Evolutionary conservation across 148 eudicot genomes (phyloP), one percentile per base, ranked within the genome.

Genomic region (Amaranthus hypochondriacus): DNA sequence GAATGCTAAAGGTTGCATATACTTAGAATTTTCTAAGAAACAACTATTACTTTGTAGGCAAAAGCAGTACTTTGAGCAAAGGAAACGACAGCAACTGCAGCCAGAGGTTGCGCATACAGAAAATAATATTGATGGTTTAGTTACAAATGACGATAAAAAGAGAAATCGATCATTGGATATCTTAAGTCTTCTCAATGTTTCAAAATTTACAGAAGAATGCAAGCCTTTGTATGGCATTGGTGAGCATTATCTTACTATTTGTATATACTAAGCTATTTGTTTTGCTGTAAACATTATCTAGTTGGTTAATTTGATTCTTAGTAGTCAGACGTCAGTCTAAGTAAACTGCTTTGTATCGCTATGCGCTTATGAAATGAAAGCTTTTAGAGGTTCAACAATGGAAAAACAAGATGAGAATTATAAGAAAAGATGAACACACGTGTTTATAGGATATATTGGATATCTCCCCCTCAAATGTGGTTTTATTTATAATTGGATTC

Each of bases 11-110:
- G 46, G n/a, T 39, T 59, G 69, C 70, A 44, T 58, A 48, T 53
- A 11, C 4, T 60, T 63, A 15, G 28, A 7, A 44, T 71, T 66
- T 47, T 10, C 6, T 66, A 21, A 52, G 58, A 56, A 51, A 60
- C 6, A 10, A 9, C 28, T 18, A 46, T 66, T 56, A 65, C 52
- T 51, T 62, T 68, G 48, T 63, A 92, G 97, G 85, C 97, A 90
- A 81, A 87, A 82, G 71, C 96, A 92, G 77, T 92, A 85, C 80
- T 92, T 92, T 84, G 97, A 92, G 84, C 97, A 92, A 83, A 83
- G 96, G 74, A 92, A 72, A 79, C 83, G 87, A 69, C 91, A 89
- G 63, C 90, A 85, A 70, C 91, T 84, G 71, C 84, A 81, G 46
- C 73, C 76, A 66, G 83, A 84, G 51, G 72, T 76, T 80, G 70